Conservation (phyloP, 192 early-diverging fungal species). For the Coemansia interrupta region DNA sequence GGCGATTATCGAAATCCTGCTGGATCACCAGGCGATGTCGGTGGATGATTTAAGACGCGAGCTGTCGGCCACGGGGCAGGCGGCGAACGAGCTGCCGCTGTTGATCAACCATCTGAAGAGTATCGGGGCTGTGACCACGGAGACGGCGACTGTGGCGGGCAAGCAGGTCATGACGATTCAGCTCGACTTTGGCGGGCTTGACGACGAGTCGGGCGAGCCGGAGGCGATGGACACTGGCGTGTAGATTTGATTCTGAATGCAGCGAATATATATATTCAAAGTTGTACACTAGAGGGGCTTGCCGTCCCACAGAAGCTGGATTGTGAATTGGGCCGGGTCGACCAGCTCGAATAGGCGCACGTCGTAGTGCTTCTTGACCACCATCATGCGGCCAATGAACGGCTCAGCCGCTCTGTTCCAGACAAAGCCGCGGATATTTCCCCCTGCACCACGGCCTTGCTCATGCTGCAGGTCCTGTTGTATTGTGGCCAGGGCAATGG, state of each 20-base stretch:
- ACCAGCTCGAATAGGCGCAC: constrained; percentile 19
- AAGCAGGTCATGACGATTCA: constrained; percentile 40
- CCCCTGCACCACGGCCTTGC: no score
- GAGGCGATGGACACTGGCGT: constrained; percentile 7
- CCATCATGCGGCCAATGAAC: constrained; percentile 37
- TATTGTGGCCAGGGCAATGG: constrained; percentile 36
- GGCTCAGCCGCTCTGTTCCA: constrained; percentile 42
- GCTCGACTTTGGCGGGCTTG: constrained; percentile 41
- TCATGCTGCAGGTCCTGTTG: not conserved
- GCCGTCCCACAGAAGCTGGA: constrained; percentile 49
- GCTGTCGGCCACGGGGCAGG: constrained; percentile 32
- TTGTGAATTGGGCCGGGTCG: constrained; percentile 32
- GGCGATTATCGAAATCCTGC: constrained; percentile 32
- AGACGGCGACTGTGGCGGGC: constrained; percentile 25
- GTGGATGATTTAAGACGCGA: constrained; percentile 41
- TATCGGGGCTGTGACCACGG: constrained; percentile 33
- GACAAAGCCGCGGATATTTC: constrained; percentile 33
- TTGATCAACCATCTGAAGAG: constrained; percentile 31
- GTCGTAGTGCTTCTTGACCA: constrained; percentile 44
- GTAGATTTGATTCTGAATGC: no score
- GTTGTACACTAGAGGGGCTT: no score
- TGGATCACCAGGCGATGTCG: constrained; percentile 42
- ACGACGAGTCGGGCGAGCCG: constrained; percentile 11
- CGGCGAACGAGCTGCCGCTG: constrained; percentile 35
- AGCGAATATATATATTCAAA: no score